A percentile compares a stretch with the other conserved stretches of the same genome.
Conservation (phyloP, 1,284 basidiomycete species). For the Ceratobasidium sp. region DNA sequence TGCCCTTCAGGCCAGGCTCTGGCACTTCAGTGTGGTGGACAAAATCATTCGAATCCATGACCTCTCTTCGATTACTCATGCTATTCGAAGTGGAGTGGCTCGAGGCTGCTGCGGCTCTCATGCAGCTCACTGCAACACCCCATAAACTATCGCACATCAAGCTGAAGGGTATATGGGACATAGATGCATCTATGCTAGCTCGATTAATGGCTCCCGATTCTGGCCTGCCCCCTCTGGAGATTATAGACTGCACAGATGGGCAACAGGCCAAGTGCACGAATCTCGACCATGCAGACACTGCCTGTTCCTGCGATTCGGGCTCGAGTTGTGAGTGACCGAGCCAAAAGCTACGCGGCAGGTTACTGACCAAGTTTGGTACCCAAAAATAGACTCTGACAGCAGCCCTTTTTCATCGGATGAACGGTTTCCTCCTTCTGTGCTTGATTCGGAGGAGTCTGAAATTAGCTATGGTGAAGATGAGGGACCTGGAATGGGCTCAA, state of each 20-base stretch:
- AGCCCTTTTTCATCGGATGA: not conserved
- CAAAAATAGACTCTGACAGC: not conserved
- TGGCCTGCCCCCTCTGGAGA: not conserved
- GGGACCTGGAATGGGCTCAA: not conserved
- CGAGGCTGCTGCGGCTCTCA: not conserved
- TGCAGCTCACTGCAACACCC: not conserved
- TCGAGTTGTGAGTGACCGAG: not conserved
- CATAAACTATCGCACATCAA: not conserved
- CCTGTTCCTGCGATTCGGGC: not conserved
- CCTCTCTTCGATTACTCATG: not conserved
- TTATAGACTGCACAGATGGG: not conserved
- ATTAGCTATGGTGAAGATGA: slow-evolving; percentile 4
- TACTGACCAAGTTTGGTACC: not conserved
- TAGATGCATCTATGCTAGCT: not conserved
- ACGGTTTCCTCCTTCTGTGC: not conserved
- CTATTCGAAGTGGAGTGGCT: not conserved
- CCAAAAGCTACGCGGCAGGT: not conserved
- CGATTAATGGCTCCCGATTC: not conserved
- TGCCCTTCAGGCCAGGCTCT: not conserved
- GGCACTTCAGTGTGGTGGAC: not conserved
- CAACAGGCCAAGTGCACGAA: not conserved
- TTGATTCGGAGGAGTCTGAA: slow-evolving; percentile 6
- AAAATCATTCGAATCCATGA: not conserved
- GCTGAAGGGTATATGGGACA: not conserved
- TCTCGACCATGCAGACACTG: too few relatives aligned